phyloP scores from a whole-genome alignment of 208 protist genomes.

The Jaenimonas drosophilae region DNA sequence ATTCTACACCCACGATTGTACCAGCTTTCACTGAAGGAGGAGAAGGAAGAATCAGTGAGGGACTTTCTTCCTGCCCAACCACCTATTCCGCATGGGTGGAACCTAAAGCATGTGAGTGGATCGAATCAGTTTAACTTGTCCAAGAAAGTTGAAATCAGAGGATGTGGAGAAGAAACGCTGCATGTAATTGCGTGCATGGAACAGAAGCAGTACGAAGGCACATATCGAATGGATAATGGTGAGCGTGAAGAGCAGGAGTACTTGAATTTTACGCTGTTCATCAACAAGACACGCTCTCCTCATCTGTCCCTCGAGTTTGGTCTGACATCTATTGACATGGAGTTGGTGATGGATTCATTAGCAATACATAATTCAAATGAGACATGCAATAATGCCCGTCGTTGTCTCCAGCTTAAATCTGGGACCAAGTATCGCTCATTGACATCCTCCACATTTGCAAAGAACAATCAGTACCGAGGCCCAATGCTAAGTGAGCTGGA shows the following conservation, averaged over 20 bases:
- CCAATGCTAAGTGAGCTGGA: slow-evolving; percentile 81
- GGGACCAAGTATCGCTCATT: too few relatives aligned
- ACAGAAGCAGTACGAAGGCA: slow-evolving; percentile 65
- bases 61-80: slow-evolving; percentile 75
- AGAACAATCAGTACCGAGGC: slow-evolving; percentile 35
- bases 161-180: slow-evolving; percentile 54
- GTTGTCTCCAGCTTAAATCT: not conserved
- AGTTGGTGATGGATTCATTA: slow-evolving; percentile 79
- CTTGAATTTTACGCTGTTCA: slow-evolving; percentile 69
- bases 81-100: slow-evolving; percentile 54
- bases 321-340: slow-evolving; percentile 82
- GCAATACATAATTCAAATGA: slow-evolving; percentile 46
- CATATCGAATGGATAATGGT: slow-evolving; percentile 81
- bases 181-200: slow-evolving; percentile 65
- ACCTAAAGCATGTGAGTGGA: slow-evolving; percentile 25
- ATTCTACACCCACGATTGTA: too few relatives aligned
- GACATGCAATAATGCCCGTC: slow-evolving; percentile 36
- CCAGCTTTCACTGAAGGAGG: slow-evolving; percentile 40
- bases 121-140: slow-evolving; percentile 65
- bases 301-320: slow-evolving; percentile 61
- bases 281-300: slow-evolving; percentile 43
- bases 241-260: slow-evolving; percentile 83
- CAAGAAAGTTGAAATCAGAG: slow-evolving; percentile 53
- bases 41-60: slow-evolving; percentile 58
- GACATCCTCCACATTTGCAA: not conserved